These are phyloP conservation scores for Amaranthus cruentus DNA, from an alignment of 148 eudicot genomes.

Conservation along the genomic window DNA sequence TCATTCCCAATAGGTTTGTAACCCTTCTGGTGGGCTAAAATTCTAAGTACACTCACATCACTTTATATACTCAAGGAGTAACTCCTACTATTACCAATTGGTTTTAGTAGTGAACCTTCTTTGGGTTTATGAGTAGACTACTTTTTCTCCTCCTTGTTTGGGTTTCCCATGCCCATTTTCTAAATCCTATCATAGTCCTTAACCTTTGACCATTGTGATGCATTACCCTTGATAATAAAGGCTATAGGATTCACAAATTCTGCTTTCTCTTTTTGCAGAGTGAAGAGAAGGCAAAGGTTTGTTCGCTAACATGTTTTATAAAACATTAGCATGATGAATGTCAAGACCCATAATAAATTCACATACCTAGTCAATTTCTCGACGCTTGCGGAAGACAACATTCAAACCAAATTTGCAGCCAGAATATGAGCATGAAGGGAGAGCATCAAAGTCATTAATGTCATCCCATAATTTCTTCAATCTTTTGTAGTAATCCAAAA, in stretches of 20 bases:
- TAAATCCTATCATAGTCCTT: too few species aligned
- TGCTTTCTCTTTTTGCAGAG: background rate
- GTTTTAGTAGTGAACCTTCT: too few species aligned
- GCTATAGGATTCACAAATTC: background rate
- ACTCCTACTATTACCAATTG: too few species aligned
- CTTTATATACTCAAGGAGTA: too few species aligned
- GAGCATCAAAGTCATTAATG: background rate
- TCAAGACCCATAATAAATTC: slow-evolving; percentile 1
- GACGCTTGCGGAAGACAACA: background rate
- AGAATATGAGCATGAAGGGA: background rate
- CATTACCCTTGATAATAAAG: background rate
- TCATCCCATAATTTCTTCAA: slow-evolving; percentile 4
- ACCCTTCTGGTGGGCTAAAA: too few species aligned
- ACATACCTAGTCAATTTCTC: background rate
- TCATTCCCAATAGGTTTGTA: too few species aligned
- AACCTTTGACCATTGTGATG: background rate
- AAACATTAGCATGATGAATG: too few species aligned
- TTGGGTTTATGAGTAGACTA: too few species aligned
- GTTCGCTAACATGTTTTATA: background rate
- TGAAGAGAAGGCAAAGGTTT: background rate
- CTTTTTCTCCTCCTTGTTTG: too few species aligned
- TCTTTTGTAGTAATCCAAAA: background rate
- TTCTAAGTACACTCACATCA: too few species aligned
- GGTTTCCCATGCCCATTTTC: too few species aligned
- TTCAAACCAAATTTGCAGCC: background rate